These are phyloP conservation scores for Diplodia mutila DNA, from an alignment of 2,329 filamentous ascomycete genomes.

Conservation along the genomic window DNA sequence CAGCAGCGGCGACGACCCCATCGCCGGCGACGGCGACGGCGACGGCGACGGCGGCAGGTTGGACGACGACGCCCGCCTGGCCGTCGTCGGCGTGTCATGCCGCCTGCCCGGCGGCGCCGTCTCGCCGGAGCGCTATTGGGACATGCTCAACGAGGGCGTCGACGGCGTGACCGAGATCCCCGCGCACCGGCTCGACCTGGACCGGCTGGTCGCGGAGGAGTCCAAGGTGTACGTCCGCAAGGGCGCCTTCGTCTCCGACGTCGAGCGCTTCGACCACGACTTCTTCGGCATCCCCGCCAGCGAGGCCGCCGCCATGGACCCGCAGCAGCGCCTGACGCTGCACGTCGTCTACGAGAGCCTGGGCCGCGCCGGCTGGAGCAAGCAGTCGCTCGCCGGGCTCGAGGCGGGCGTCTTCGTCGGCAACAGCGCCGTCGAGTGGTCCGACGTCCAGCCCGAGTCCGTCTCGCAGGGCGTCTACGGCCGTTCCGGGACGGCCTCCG, in stretches of 20 bases:
- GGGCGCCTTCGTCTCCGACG: constrained; percentile 28
- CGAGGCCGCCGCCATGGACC: constrained; percentile 29
- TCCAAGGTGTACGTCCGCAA: constrained; percentile 28
- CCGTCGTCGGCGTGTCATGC: constrained; percentile 44
- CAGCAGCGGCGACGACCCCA: not conserved
- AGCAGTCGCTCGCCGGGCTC: constrained; percentile 23
- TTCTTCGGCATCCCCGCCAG: constrained; percentile 29
- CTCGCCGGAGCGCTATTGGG: constrained; percentile 27
- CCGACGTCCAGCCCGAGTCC: constrained; percentile 14
- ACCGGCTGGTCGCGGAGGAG: constrained; percentile 32
- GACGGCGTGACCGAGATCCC: not conserved
- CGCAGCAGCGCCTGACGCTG: constrained; percentile 29
- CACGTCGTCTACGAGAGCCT: constrained; percentile 29
- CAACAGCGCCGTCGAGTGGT: constrained; percentile 30
- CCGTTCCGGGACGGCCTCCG: constrained; percentile 31
- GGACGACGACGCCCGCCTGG: constrained; percentile 33
- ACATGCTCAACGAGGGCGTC: not conserved
- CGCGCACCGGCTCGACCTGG: constrained; percentile 34
- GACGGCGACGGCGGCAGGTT: too few relatives aligned
- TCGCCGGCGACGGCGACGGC: constrained; percentile 1
- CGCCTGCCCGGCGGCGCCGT: constrained; percentile 35
- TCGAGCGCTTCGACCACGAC: constrained; percentile 27
- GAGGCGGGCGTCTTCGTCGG: constrained; percentile 35
- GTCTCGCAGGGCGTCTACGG: not conserved
- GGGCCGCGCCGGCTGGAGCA: constrained; percentile 29